Evolutionary conservation across 2,329 filamentous ascomycete species (phyloP).

Genomic region (Myriosclerotinia duriaeana): DNA sequence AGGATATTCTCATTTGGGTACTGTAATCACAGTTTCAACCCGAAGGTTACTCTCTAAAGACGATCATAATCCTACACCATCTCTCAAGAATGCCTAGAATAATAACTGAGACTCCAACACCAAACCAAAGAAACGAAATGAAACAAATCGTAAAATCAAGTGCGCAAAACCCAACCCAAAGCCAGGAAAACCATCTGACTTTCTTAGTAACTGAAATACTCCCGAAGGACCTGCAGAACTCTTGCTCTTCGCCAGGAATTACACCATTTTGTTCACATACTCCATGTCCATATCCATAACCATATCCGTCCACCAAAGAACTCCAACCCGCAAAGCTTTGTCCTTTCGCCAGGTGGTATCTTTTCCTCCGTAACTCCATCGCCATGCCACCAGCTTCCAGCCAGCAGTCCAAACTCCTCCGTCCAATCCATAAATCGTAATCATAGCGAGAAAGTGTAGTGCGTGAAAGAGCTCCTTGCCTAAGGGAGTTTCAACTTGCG

Average conservation of each 20-base stretch:
- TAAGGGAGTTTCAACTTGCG: no score
- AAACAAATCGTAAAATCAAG: not conserved
- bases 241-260: not conserved
- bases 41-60: not conserved
- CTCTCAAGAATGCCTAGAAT: slow-evolving; percentile 1
- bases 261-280: not conserved
- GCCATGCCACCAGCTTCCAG: not conserved
- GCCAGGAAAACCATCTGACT: not conserved
- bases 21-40: not conserved
- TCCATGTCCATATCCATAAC: not conserved
- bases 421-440: not conserved
- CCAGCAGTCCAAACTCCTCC: not conserved
- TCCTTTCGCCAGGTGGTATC: not conserved
- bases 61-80: not conserved
- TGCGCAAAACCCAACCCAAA: not conserved
- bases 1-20: not conserved
- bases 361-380: not conserved
- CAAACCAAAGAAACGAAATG: not conserved
- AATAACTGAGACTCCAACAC: not conserved
- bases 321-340: not conserved
- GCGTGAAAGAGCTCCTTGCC: not conserved
- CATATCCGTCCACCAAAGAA: not conserved
- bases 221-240: not conserved
- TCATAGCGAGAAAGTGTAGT: not conserved
- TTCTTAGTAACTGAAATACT: not conserved